Conservation (phyloP, 2,329 filamentous ascomycete genomes). For the Diplocarpon rosae region DNA sequence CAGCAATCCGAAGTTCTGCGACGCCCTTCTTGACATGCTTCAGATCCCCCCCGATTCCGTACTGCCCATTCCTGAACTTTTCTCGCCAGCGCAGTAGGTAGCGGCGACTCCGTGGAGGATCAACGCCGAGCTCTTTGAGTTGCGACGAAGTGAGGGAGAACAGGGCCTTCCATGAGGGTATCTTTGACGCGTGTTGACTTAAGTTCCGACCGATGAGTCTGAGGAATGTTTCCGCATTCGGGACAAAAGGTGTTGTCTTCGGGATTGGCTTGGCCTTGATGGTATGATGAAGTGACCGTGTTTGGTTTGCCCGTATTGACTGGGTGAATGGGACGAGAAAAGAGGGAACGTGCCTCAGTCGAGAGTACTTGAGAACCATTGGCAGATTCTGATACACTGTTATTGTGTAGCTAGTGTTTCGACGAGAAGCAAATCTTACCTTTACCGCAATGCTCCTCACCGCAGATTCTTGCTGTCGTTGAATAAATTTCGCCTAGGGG, state of each 20-base stretch:
- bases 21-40: conserved; percentile 51
- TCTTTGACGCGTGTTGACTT: conserved; percentile 71
- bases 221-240: conserved; percentile 76
- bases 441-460: background rate
- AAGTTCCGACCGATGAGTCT: conserved; percentile 83
- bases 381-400: conserved; percentile 5
- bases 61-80: conserved; percentile 65
- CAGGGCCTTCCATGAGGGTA: conserved; percentile 81
- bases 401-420: background rate
- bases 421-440: background rate
- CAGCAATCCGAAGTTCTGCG: conserved; percentile 39
- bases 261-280: conserved; percentile 40
- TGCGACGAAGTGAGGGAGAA: conserved; percentile 72
- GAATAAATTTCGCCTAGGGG: conserved; percentile 4
- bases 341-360: conserved; percentile 23
- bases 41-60: conserved; percentile 76
- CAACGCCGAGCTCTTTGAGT: conserved; percentile 73
- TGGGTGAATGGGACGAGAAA: conserved; percentile 25
- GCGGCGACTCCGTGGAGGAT: conserved; percentile 68
- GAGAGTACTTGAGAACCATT: conserved; percentile 24
- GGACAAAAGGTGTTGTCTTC: conserved; percentile 71
- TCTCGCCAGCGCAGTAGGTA: conserved; percentile 86
- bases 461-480: conserved; percentile 6
- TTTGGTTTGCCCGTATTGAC: conserved; percentile 18
- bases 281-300: conserved; percentile 32